Percentiles rank a stretch among this genome's conserved stretches.
Conservation (phyloP, 352 stramenopile species). For the Phytophthora vignae region DNA sequence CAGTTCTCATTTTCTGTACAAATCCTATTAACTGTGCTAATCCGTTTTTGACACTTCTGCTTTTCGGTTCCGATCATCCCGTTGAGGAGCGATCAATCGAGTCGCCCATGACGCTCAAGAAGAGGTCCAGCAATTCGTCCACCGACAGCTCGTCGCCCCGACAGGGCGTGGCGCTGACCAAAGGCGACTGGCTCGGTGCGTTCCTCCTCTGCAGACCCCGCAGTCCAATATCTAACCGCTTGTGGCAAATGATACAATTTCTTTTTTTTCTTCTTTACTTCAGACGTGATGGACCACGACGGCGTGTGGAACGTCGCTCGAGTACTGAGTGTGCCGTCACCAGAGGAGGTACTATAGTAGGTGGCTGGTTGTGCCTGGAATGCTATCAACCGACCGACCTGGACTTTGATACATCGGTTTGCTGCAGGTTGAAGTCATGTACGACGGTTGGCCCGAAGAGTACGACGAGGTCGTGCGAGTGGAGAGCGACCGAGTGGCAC, state of each 20-base stretch:
- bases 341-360: slow-evolving; percentile 20
- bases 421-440: slow-evolving; percentile 64
- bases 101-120: slow-evolving; percentile 8
- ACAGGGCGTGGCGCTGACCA: slow-evolving; percentile 12
- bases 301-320: slow-evolving; percentile 74
- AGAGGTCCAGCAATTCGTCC: neutral
- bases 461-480: slow-evolving; percentile 71
- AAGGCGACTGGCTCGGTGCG: slow-evolving; percentile 44
- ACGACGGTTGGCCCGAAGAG: slow-evolving; percentile 68
- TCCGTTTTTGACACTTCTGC: neutral
- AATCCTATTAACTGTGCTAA: neutral
- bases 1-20: too few relatives aligned
- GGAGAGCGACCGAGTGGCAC: slow-evolving; percentile 65
- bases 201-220: neutral
- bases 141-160: neutral
- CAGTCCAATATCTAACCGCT: neutral
- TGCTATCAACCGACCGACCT: neutral
- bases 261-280: neutral
- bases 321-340: slow-evolving; percentile 42
- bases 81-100: neutral
- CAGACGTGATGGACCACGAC: slow-evolving; percentile 69
- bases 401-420: neutral
- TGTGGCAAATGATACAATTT: neutral
- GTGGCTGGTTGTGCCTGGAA: neutral
- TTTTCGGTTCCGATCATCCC: too few relatives aligned